Conservation (phyloP, 2,329 filamentous ascomycete species). For the Westerdykella ornata region DNA sequence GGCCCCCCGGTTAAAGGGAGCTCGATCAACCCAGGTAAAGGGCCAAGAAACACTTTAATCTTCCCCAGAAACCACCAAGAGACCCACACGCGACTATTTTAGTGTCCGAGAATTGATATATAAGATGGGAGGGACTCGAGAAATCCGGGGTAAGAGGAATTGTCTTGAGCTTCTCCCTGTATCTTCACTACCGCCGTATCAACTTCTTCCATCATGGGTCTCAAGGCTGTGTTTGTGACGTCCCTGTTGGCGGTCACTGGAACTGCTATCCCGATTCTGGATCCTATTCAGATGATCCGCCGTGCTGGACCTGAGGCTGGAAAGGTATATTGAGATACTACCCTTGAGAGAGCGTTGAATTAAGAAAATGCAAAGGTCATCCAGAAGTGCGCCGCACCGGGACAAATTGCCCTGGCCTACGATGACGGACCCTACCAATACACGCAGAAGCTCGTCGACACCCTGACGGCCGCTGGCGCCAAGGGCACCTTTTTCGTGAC, state of each 20-base stretch:
- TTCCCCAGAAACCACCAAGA: constrained; percentile 3
- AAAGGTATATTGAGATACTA: constrained; percentile 5
- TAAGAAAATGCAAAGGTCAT: constrained; percentile 15
- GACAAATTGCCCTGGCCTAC: constrained; percentile 30
- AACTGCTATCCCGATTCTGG: constrained; percentile 18
- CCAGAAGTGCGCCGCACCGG: constrained; percentile 23
- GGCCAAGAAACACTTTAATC: constrained; percentile 22
- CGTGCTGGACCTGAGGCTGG: constrained; percentile 23
- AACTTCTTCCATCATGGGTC: constrained; percentile 14
- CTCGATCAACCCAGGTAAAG: constrained; percentile 20
- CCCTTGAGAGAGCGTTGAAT: not conserved
- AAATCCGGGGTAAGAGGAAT: not conserved
- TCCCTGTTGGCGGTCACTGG: constrained; percentile 14
- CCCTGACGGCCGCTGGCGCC: constrained; percentile 23
- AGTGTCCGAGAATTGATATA: constrained; percentile 8
- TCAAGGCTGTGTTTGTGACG: constrained; percentile 18
- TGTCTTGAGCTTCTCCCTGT: not conserved
- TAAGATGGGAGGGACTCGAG: constrained; percentile 7
- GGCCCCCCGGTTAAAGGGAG: constrained; percentile 12
- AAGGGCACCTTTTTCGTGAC: constrained; percentile 36
- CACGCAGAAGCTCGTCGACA: constrained; percentile 30
- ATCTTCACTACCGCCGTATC: not conserved
- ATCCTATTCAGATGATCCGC: constrained; percentile 24
- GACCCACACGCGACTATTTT: constrained; percentile 1
- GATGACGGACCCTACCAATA: constrained; percentile 34